A percentile compares a stretch with the other conserved stretches of the same genome.
phyloP scores from a whole-genome alignment of 169 alveolate species.

The Perkinsus marinus region DNA sequence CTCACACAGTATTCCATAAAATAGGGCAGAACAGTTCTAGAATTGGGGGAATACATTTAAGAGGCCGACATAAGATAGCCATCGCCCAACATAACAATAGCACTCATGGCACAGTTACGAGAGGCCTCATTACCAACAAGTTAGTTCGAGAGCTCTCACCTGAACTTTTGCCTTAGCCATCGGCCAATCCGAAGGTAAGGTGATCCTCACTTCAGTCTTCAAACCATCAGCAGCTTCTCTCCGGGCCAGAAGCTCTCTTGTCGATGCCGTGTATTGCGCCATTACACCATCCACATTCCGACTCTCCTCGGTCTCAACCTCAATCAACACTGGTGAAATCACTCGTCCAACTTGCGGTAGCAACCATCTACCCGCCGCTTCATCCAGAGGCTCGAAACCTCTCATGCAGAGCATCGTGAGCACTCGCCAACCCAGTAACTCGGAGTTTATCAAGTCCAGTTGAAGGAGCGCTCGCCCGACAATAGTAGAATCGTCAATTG shows the following conservation, averaged over 20 bases:
- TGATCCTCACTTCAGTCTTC: background rate
- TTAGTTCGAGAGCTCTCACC: background rate
- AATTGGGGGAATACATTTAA: too few relatives aligned
- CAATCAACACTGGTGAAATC: background rate
- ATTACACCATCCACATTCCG: background rate
- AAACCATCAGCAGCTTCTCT: background rate
- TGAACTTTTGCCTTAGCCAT: background rate
- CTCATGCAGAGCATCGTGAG: background rate
- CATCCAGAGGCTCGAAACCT: background rate
- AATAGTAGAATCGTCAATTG: background rate
- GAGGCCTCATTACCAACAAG: too few relatives aligned
- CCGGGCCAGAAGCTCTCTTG: background rate
- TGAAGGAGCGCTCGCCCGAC: background rate
- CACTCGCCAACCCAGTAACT: background rate
- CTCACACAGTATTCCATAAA: too few relatives aligned
- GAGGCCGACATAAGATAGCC: too few relatives aligned
- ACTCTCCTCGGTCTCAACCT: background rate
- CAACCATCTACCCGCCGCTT: background rate
- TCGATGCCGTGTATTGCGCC: background rate
- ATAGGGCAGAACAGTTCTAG: too few relatives aligned
- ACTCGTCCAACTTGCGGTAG: background rate
- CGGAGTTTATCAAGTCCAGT: background rate
- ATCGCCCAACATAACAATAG: too few relatives aligned
- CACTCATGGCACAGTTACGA: too few relatives aligned
- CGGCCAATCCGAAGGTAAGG: background rate